Percentiles rank a stretch among this genome's conserved stretches.
Conservation (phyloP, 2,329 filamentous ascomycete species). For the Monilinia aucupariae region DNA sequence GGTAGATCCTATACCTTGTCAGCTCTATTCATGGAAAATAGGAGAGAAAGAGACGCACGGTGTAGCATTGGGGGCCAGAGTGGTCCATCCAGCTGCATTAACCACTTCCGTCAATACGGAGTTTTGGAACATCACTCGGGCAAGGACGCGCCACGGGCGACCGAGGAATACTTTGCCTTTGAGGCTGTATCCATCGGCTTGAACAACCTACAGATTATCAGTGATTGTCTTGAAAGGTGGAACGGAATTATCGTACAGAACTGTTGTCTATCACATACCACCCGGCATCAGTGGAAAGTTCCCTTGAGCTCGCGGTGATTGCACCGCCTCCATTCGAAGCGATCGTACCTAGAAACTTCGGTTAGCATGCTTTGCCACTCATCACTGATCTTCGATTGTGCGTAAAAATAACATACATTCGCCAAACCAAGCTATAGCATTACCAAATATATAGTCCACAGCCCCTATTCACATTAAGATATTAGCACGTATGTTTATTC, state of each 20-base stretch:
- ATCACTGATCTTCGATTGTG: neutral
- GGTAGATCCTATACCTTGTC: neutral
- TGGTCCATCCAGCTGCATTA: slow-evolving; percentile 44
- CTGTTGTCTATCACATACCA: slow-evolving; percentile 13
- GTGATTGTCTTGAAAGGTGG: neutral
- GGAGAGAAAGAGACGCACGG: slow-evolving; percentile 10
- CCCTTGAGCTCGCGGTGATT: slow-evolving; percentile 4
- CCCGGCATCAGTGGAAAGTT: neutral
- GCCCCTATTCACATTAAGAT: neutral
- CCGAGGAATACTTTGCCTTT: slow-evolving; percentile 44
- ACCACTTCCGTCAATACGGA: slow-evolving; percentile 44
- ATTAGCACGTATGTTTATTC: neutral
- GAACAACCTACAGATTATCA: neutral
- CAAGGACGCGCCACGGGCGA: slow-evolving; percentile 45
- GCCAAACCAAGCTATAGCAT: slow-evolving; percentile 10
- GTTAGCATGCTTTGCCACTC: neutral
- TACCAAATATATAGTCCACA: slow-evolving; percentile 12
- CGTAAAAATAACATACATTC: neutral
- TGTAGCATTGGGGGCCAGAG: slow-evolving; percentile 20
- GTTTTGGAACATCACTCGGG: slow-evolving; percentile 46
- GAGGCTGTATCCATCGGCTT: slow-evolving; percentile 24
- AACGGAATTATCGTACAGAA: neutral
- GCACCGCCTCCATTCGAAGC: slow-evolving; percentile 8
- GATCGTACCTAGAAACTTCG: neutral
- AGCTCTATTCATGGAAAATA: neutral